Evolutionary conservation across 2,329 filamentous ascomycete genomes (phyloP).

Genomic region (Sclerotiophoma versabilis): DNA sequence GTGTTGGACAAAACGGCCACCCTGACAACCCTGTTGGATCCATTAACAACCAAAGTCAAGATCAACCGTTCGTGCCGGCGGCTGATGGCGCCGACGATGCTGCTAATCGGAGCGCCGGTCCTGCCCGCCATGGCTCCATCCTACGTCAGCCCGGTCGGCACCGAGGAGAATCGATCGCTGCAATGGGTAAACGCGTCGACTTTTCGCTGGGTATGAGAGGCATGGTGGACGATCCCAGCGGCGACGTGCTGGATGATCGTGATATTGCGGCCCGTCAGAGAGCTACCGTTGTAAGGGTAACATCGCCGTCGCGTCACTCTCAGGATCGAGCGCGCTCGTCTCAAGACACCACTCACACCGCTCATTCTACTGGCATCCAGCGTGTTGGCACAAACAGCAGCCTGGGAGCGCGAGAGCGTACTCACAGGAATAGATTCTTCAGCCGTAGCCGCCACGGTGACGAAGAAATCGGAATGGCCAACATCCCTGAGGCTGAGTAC

Average conservation of each 20-base stretch:
- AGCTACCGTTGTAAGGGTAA: conserved; percentile 49
- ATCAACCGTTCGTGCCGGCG: conserved; percentile 54
- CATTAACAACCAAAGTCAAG: conserved; percentile 43
- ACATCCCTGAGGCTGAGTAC: conserved; percentile 52
- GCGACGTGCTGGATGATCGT: conserved; percentile 70
- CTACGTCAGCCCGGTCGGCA: conserved; percentile 59
- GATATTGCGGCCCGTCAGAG: conserved; percentile 46
- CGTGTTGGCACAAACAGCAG: conserved; percentile 47
- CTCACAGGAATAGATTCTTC: conserved; percentile 69
- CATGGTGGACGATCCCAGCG: conserved; percentile 65
- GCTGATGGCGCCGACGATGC: conserved; percentile 23
- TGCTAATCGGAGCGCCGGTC: conserved; percentile 6
- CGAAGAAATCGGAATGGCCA: conserved; percentile 57
- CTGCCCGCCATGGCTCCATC: conserved; percentile 58
- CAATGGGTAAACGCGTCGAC: conserved; percentile 69
- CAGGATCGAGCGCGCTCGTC: conserved; percentile 38
- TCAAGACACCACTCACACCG: conserved; percentile 45
- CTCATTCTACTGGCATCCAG: conserved; percentile 42
- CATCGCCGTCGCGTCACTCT: conserved; percentile 48
- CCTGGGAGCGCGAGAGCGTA: conserved; percentile 42
- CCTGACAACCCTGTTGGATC: conserved; percentile 56
- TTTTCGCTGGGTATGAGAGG: conserved; percentile 73
- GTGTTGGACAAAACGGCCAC: conserved; percentile 51
- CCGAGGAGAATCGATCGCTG: conserved; percentile 64
- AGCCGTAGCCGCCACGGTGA: conserved; percentile 51